phyloP scores from a whole-genome alignment of 352 stramenopile genomes.

The Phytopythium aichiense region DNA sequence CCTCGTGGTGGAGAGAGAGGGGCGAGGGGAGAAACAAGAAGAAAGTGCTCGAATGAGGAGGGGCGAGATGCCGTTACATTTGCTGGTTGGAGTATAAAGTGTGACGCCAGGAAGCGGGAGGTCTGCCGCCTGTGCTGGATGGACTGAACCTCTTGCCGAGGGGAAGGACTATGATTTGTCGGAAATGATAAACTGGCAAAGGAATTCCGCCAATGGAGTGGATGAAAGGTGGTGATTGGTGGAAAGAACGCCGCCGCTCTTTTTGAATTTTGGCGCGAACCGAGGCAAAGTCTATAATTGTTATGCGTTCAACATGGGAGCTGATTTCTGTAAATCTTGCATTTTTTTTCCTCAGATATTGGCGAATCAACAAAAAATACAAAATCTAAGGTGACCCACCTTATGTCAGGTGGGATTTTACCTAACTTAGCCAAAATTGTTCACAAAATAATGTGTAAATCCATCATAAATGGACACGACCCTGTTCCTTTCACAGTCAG shows the following conservation, averaged over 20 bases:
- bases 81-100: neutral
- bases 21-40: neutral
- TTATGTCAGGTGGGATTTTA: too few species aligned
- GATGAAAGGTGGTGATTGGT: neutral
- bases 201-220: constrained; percentile 4
- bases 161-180: constrained; percentile 10
- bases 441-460: too few species aligned
- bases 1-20: neutral
- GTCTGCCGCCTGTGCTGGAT: neutral
- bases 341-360: too few species aligned
- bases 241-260: neutral
- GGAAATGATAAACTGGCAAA: constrained; percentile 6
- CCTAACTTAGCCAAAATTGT: too few species aligned
- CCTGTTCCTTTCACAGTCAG: too few species aligned
- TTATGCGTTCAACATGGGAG: too few species aligned
- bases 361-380: too few species aligned
- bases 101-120: neutral
- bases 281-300: too few species aligned
- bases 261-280: constrained; percentile 5
- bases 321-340: too few species aligned
- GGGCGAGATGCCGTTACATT: neutral
- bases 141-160: neutral
- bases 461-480: too few species aligned
- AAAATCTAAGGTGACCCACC: too few species aligned
- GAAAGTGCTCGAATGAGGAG: neutral